Evolutionary conservation across 768 basidiomycete species (phyloP).

Genomic region (Serendipita sp.): DNA sequence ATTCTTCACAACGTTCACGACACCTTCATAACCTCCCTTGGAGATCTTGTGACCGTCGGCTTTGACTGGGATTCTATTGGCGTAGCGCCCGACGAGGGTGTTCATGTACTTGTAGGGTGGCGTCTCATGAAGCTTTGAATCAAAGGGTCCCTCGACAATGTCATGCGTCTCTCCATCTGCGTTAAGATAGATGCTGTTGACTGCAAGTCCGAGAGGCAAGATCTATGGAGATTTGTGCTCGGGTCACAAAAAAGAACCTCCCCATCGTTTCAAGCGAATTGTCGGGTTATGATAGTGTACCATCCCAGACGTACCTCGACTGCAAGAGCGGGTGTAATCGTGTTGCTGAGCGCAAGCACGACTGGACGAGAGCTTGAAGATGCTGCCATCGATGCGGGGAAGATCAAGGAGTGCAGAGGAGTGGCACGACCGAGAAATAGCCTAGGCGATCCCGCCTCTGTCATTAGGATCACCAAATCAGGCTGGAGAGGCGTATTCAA

Average conservation of each 20-base stretch:
- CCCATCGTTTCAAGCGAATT: too few relatives aligned
- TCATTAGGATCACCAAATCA: too few relatives aligned
- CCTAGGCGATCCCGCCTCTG: too few relatives aligned
- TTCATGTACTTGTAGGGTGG: conserved; percentile 49
- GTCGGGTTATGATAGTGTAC: background rate
- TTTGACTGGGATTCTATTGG: conserved; percentile 50
- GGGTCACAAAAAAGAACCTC: background rate
- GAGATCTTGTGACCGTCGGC: conserved; percentile 32
- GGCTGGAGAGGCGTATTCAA: too few relatives aligned
- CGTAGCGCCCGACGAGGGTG: conserved; percentile 55
- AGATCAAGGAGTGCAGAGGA: background rate
- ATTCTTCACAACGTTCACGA: conserved; percentile 30
- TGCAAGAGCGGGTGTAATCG: conserved; percentile 4
- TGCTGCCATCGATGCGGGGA: background rate
- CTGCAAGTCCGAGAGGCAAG: conserved; percentile 49
- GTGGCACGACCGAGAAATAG: too few relatives aligned
- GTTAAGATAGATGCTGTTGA: conserved; percentile 52
- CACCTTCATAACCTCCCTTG: conserved; percentile 35
- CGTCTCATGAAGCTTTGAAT: conserved; percentile 35
- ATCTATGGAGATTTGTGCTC: conserved; percentile 26
- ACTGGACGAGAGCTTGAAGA: background rate
- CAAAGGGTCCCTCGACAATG: conserved; percentile 58
- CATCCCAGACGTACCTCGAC: background rate
- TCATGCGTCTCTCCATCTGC: conserved; percentile 62
- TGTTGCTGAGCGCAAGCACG: conserved; percentile 5